Conservation (phyloP, 805 yeast genomes). For the Starmera dryadoides region DNA sequence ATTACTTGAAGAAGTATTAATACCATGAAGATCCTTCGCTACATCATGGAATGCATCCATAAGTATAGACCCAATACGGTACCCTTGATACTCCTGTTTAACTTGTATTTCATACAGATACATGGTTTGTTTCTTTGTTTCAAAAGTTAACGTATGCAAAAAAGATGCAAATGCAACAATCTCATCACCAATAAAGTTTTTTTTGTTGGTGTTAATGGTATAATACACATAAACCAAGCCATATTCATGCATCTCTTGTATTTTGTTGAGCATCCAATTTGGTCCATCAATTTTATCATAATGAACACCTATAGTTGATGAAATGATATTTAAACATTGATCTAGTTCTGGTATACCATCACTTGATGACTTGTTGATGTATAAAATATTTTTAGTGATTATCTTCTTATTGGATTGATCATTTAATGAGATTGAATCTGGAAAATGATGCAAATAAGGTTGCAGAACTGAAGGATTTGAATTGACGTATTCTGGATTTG, state of each 20-base stretch:
- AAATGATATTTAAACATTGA: not conserved
- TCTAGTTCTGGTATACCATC: not conserved
- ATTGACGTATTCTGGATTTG: no score
- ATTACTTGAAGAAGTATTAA: no score
- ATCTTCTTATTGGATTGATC: no score
- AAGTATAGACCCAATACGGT: constrained; percentile 31
- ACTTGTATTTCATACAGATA: constrained; percentile 57
- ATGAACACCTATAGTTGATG: constrained; percentile 10
- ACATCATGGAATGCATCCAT: constrained; percentile 29
- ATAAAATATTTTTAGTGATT: no score
- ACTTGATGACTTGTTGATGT: no score
- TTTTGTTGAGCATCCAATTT: constrained; percentile 10
- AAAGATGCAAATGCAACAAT: constrained; percentile 40
- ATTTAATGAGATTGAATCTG: no score
- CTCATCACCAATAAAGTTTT: not conserved
- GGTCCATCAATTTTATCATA: constrained; percentile 11
- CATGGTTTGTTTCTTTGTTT: constrained; percentile 11
- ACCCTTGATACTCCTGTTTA: constrained; percentile 24
- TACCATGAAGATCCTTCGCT: constrained; percentile 8
- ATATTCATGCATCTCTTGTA: constrained; percentile 35
- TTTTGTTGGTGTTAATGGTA: not conserved
- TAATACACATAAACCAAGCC: constrained; percentile 36
- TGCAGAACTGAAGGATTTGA: no score
- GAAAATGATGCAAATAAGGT: no score
- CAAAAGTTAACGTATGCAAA: constrained; percentile 30